phyloP scores from a whole-genome alignment of 2,329 filamentous ascomycete genomes.

The Xylaria sp. region DNA sequence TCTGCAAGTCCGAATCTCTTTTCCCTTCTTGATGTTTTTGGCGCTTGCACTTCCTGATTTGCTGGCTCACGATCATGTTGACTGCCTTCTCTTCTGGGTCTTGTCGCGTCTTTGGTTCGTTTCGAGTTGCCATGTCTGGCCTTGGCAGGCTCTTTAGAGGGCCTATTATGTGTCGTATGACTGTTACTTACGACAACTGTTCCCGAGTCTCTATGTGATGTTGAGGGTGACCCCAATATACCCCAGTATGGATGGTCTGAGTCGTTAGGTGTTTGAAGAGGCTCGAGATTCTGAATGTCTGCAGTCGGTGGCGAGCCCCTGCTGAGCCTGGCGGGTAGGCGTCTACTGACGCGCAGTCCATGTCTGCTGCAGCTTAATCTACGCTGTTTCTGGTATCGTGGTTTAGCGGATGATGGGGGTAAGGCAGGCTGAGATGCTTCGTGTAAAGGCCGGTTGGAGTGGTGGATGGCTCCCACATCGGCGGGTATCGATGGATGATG shows the following conservation, averaged over 20 bases:
- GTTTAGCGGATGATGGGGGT: conserved; percentile 29
- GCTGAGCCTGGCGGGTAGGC: conserved; percentile 22
- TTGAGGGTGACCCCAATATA: conserved; percentile 22
- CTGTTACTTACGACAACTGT: not conserved
- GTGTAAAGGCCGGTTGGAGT: conserved; percentile 30
- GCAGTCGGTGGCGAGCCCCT: conserved; percentile 13
- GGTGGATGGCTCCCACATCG: conserved; percentile 19
- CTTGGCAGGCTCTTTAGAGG: not conserved
- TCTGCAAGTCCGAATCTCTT: conserved; percentile 35
- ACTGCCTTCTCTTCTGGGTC: not conserved
- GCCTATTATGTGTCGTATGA: not conserved
- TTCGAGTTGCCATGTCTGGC: not conserved
- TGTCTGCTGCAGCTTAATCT: conserved; percentile 33
- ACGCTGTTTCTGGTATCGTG: conserved; percentile 34
- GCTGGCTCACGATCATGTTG: not conserved
- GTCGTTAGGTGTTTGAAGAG: conserved; percentile 26
- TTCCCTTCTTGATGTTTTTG: conserved; percentile 20
- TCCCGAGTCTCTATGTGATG: conserved; percentile 8
- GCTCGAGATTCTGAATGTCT: conserved; percentile 18
- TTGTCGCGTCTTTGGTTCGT: not conserved
- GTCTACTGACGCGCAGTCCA: conserved; percentile 34
- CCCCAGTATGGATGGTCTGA: conserved; percentile 28
- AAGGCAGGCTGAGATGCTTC: conserved; percentile 32
- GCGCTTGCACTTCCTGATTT: conserved; percentile 10
- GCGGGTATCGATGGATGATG: conserved; percentile 21